Evolutionary conservation across 257 asterid species (phyloP), one percentile per base, ranked within the genome.

Genomic region (Solanum lignicaule): DNA sequence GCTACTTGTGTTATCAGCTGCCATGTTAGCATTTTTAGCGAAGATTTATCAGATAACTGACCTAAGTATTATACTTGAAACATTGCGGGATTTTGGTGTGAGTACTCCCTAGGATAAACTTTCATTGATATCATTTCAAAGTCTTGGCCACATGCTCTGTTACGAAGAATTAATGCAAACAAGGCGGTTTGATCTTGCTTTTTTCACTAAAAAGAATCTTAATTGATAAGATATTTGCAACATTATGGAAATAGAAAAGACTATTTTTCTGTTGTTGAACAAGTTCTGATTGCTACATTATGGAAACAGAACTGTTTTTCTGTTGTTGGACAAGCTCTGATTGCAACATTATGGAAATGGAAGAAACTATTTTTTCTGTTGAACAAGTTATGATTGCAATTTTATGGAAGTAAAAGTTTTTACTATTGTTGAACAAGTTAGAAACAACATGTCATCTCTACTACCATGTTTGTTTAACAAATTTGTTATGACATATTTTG

Each of bases 1-100:
- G 31, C 98, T 94, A 89, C 89, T 94, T 90, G 97, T 95, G 66
- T 89, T 94, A 89, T 95, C 99, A 39, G 87, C 95, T 85, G 94
- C 97, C 8, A 93, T 95, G 95, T 31, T 93, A 90, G 92, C 93
- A 93, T 95, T 95, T 91, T 92, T 95, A 21, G 98, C 96, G 39
- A 97, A 94, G 93, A 93, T 94, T 41, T 93, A 90, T 91, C 95
- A 93, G 87, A 88, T 93, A n/a, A 65, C 92, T 18, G 98, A 95
- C 75, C 88, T 94, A 75, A 91, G 87, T 78, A 90, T 89, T 88
- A 88, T 97, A 88, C 90, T 89, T 23, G 95, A 89, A 89, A 87
- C 94, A 88, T 89, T 93, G 87, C 83, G 92, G 41, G 93, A 87
- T 58, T 91, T 89, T 55, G 94, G 92, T 93, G 99, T 95, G 94